Evolutionary conservation across 1,139 yeast species (phyloP), one percentile per base, ranked within the genome.

Genomic region (Yamadazyma membranifaciens): DNA sequence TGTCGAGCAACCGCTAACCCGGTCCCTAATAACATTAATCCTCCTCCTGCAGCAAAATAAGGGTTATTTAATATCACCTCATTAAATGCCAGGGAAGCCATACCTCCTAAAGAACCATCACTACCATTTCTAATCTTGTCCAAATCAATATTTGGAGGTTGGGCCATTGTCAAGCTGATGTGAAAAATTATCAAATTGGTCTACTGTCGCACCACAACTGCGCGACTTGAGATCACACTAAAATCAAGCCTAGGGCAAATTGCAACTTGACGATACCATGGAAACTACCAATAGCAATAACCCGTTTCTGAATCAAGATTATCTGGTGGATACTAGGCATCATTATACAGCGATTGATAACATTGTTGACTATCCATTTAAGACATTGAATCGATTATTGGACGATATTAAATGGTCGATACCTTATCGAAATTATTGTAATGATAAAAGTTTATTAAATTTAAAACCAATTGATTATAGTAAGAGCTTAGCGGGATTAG

Each of bases 1-100:
- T 78, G 83, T 39, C 96, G 71, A 1, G 89, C 81, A 12, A 89
- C 54, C 0, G 97, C 95, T 27, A 92, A 63, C 1, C 84, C 84
- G 0, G 96, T 91, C 15, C 98, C 98, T 2, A 92, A 68, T 3
- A 91, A 71, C 98, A 92, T 92, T 35, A 92, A 69, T 0, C 98
- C 98, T 52, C 96, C 96, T 55, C 98, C 94, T 0, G 98, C 98
- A 2, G 97, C 95, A 66, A 92, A 92, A 61, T 87, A 88, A 9
- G 97, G 98, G 57, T 92, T 92, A 33, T 81, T 78, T 13, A 75
- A 73, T 50, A 87, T 68, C 7, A 83, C 76, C 43, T 78, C 82
- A 34, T 75, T 60, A 49, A 81, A 63, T 5, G 79, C 64, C 56
- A 52, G 63, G 27, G 50, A 46, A 22, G 66, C 56, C 62, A 65